Evolutionary conservation across 1,284 basidiomycete genomes (phyloP).

Genomic region (Baeospora myosura): DNA sequence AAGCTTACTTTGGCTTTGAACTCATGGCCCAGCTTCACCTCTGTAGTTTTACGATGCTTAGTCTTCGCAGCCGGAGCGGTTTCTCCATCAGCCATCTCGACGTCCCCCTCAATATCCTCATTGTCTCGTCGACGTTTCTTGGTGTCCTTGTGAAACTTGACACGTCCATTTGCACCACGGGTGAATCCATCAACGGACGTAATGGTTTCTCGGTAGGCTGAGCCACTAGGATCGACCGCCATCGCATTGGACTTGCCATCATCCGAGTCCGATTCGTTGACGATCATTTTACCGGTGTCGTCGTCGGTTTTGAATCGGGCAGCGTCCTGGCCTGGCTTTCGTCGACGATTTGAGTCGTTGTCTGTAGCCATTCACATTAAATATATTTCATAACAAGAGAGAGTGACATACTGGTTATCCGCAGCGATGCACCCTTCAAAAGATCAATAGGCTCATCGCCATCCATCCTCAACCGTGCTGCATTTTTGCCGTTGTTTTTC

Average conservation of each 20-base stretch:
- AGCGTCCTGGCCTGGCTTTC: slow-evolving; percentile 83
- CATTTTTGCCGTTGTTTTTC: slow-evolving; percentile 26
- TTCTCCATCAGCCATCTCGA: slow-evolving; percentile 63
- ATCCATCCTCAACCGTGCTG: slow-evolving; percentile 75
- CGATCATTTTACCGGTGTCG: slow-evolving; percentile 83
- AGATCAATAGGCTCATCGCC: slow-evolving; percentile 96
- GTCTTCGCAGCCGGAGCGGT: slow-evolving; percentile 32
- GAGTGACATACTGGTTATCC: slow-evolving; percentile 60
- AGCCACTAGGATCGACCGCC: slow-evolving; percentile 58
- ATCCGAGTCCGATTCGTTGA: slow-evolving; percentile 58
- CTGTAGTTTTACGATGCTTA: slow-evolving; percentile 52
- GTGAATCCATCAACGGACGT: slow-evolving; percentile 86
- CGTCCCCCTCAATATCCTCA: slow-evolving; percentile 55
- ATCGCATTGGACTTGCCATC: slow-evolving; percentile 30
- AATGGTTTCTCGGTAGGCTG: slow-evolving; percentile 78
- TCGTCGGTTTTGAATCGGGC: slow-evolving; percentile 84
- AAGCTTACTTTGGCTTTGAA: slow-evolving; percentile 76
- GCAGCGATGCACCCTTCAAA: slow-evolving; percentile 74
- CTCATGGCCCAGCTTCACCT: slow-evolving; percentile 71
- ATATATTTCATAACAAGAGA: slow-evolving; percentile 6
- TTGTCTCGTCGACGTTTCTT: slow-evolving; percentile 74
- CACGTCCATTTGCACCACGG: slow-evolving; percentile 73
- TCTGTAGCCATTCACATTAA: slow-evolving; percentile 29
- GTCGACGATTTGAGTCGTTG: slow-evolving; percentile 43
- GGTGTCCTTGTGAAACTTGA: slow-evolving; percentile 97